phyloP scores from a whole-genome alignment of 2,329 filamentous ascomycete species.

The Xylaria sp. region DNA sequence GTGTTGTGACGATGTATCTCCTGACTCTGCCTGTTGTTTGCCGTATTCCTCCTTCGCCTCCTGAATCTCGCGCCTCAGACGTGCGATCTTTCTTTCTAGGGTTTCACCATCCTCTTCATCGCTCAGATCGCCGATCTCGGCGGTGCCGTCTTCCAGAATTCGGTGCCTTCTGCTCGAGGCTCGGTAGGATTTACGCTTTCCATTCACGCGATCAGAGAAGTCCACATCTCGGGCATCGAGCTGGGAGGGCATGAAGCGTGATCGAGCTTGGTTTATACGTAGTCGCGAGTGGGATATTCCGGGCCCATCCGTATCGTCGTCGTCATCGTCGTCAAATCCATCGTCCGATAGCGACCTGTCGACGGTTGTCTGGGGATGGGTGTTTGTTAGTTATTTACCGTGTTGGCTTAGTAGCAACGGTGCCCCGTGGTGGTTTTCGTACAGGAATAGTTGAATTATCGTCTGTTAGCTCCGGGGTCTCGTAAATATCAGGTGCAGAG shows the following conservation, averaged over 20 bases:
- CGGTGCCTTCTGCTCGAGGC: slow-evolving; percentile 75
- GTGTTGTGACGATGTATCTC: slow-evolving; percentile 55
- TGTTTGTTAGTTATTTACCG: slow-evolving; percentile 44
- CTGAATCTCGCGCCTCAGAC: slow-evolving; percentile 77
- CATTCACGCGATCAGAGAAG: slow-evolving; percentile 88
- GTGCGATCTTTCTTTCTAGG: slow-evolving; percentile 80
- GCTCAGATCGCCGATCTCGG: slow-evolving; percentile 78
- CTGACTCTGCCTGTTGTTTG: slow-evolving; percentile 61
- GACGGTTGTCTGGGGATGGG: slow-evolving; percentile 60
- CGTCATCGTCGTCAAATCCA: slow-evolving; percentile 59
- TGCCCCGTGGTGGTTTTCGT: slow-evolving; percentile 49
- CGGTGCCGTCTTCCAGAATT: slow-evolving; percentile 70
- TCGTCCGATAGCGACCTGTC: slow-evolving; percentile 69
- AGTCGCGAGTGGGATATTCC: slow-evolving; percentile 82
- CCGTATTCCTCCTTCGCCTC: slow-evolving; percentile 64
- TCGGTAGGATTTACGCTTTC: slow-evolving; percentile 85
- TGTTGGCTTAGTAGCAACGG: slow-evolving; percentile 1
- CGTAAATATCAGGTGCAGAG: slow-evolving; percentile 93
- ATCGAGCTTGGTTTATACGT: slow-evolving; percentile 81
- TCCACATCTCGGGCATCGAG: slow-evolving; percentile 84
- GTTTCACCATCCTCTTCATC: slow-evolving; percentile 77
- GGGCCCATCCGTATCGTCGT: slow-evolving; percentile 68
- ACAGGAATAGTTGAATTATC: slow-evolving; percentile 88
- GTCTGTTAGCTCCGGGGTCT: slow-evolving; percentile 92
- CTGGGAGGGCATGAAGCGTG: slow-evolving; percentile 78